These are phyloP conservation scores for Fusarium oligoseptatum DNA, from an alignment of 2,329 filamentous ascomycete species.

Conservation along the genomic window DNA sequence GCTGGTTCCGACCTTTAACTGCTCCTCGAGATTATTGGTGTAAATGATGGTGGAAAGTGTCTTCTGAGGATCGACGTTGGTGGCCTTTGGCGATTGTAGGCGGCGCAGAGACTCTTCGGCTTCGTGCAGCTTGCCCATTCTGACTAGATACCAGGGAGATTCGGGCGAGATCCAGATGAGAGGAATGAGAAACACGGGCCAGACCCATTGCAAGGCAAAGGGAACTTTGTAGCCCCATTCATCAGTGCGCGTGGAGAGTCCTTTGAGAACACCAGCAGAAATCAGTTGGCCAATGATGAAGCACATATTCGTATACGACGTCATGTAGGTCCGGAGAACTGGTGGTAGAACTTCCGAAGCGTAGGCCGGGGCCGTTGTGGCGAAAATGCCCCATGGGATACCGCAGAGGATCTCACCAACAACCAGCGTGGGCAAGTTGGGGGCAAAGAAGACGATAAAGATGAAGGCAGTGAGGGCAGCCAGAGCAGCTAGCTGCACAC, in stretches of 20 bases:
- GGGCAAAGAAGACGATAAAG: conserved; percentile 60
- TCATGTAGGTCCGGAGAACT: conserved; percentile 57
- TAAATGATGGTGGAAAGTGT: conserved; percentile 56
- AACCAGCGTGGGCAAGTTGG: conserved; percentile 53
- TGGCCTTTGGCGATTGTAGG: conserved; percentile 42
- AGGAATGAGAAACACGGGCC: conserved; percentile 57
- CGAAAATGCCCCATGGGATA: conserved; percentile 59
- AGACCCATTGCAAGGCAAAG: conserved; percentile 63
- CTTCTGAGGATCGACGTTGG: conserved; percentile 49
- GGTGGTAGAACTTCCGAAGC: conserved; percentile 57
- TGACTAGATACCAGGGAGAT: conserved; percentile 59
- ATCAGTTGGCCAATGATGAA: conserved; percentile 61
- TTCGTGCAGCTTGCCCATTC: conserved; percentile 49
- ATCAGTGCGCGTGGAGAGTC: conserved; percentile 43
- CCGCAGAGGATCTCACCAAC: conserved; percentile 60
- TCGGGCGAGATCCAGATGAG: conserved; percentile 59
- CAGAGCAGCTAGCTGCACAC: conserved; percentile 58
- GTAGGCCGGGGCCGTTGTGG: conserved; percentile 60
- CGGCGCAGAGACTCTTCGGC: conserved; percentile 51
- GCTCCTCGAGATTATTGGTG: conserved; percentile 55
- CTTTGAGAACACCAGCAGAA: conserved; percentile 48
- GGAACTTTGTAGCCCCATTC: conserved; percentile 61
- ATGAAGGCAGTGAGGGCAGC: conserved; percentile 56
- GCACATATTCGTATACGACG: conserved; percentile 60
- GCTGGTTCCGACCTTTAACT: conserved; percentile 50